A percentile compares a stretch with the other conserved stretches of the same genome.
phyloP scores from a whole-genome alignment of 495 filamentous ascomycete species.

The Oidiodendron maius region DNA sequence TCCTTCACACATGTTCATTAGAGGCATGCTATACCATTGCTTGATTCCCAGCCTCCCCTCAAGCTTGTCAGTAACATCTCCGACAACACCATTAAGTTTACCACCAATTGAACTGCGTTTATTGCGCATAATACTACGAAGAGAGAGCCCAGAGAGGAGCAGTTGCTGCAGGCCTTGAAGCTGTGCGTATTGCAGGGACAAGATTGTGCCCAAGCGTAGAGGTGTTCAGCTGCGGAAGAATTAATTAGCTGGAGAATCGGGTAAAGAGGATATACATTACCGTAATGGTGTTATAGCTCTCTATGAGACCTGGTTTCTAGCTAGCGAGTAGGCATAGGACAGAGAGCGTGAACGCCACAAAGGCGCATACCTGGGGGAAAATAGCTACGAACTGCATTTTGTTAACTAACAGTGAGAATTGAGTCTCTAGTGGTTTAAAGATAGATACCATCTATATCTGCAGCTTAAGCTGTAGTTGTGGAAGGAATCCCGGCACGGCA shows the following conservation, averaged over 20 bases:
- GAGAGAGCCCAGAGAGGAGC: conserved; percentile 18
- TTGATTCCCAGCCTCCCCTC: conserved; percentile 47
- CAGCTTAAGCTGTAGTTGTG: too few species aligned
- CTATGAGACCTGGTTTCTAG: conserved; percentile 50
- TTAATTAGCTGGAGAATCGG: conserved; percentile 6
- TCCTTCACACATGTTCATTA: conserved; percentile 66
- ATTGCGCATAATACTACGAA: conserved; percentile 26
- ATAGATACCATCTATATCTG: too few species aligned
- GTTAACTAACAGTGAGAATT: too few species aligned
- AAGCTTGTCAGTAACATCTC: conserved; percentile 39
- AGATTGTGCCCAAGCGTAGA: conserved; percentile 52
- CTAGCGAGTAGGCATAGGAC: conserved; percentile 70
- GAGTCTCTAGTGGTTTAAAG: too few species aligned
- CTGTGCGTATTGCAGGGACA: conserved; percentile 24
- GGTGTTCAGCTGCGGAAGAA: conserved; percentile 50
- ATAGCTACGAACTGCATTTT: too few species aligned
- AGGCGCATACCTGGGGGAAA: conserved; percentile 22
- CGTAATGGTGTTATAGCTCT: conserved; percentile 58
- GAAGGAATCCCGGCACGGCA: too few species aligned
- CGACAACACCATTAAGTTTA: conserved; percentile 25
- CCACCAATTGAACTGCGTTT: conserved; percentile 31
- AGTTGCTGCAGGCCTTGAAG: conserved; percentile 18
- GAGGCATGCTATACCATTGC: conserved; percentile 70
- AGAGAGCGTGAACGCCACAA: conserved; percentile 59
- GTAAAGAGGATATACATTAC: conserved; percentile 36